Base-by-base conservation (phyloP, 2,329 filamentous ascomycete species). In the Claviceps capensis region DNA sequence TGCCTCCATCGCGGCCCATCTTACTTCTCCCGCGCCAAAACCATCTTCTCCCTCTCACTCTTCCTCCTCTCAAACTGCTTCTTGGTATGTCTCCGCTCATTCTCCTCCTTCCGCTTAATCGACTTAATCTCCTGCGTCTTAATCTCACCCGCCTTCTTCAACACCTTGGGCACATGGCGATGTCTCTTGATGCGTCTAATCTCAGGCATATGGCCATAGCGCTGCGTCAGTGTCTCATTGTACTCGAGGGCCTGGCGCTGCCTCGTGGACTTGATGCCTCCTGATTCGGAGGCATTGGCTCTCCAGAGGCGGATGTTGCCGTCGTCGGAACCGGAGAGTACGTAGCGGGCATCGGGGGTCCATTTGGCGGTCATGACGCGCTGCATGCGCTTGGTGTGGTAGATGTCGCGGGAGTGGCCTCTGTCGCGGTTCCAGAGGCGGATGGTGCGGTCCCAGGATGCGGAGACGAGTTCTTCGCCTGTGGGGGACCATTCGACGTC, bases 351-450 rank as follows among this genome's bases (percentile, higher is more conserved):
- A 66, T 98, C 93, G 5, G 89, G 86, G 0, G 89, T 93, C 77
- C 86, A 97, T 55, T 79, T 81, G 47, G 82, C 82, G 9, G 85
- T 83, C 72, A 94, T 94, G 52, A 96, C 89, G 59, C 91, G 81
- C 72, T 97, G 91, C 91, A 96, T 96, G 57, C 93, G 83, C 71
- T 96, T 95, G 17, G 93, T 97, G 72, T 97, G 90, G 70, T 97
- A 98, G 48, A 96, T 82, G 63, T 98, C 93, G 60, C 90, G 79
- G 14, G 86, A 90, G 68, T 93, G 88, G 23, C 91, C 91, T 55
- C 83, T 74, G 57, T 83, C 79, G 52, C 86, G 79, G 64, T 81
- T 81, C 86, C 89, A 97, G 48, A 97, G 72, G 49, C 93, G 82
- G 50, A 98, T 76, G 4, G 88, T 95, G 55, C 89, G 82, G 78